Evolutionary conservation across 108 stramenopile genomes (phyloP).

Genomic region (Skeletonema grethae): DNA sequence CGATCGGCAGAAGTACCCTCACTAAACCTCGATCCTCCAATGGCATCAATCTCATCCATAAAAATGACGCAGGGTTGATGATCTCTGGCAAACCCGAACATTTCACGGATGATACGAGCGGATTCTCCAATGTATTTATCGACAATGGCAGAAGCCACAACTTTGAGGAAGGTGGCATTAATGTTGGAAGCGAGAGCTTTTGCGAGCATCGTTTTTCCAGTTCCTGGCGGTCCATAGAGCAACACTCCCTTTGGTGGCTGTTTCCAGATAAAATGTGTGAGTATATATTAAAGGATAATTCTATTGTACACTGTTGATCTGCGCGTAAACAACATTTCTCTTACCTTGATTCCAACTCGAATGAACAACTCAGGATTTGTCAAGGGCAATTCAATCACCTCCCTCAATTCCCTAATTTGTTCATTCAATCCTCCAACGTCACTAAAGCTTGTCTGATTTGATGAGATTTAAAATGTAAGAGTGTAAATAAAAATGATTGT

Average conservation of each 20-base stretch:
- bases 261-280: too few species aligned
- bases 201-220: conserved; percentile 93
- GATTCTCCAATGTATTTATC: conserved; percentile 99
- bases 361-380: conserved; percentile 98
- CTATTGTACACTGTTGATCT: too few species aligned
- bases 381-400: conserved; percentile 98
- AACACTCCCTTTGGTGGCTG: conserved; percentile 89
- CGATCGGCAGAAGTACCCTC: conserved; percentile 97
- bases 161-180: conserved; percentile 96
- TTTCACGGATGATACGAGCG: conserved; percentile 97
- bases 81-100: conserved; percentile 98
- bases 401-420: conserved; percentile 95
- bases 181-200: conserved; percentile 97
- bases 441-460: conserved; percentile 62
- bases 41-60: conserved; percentile 99
- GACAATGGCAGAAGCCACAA: conserved; percentile 97
- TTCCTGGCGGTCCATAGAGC: conserved; percentile 94
- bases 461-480: too few species aligned
- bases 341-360: conserved; percentile 97
- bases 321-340: conserved; percentile 6
- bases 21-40: conserved; percentile 95
- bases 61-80: conserved; percentile 99
- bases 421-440: conserved; percentile 94
- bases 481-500: too few species aligned
- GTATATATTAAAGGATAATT: too few species aligned